Evolutionary conservation across 805 yeast genomes (phyloP), one percentile per base, ranked within the genome.

Genomic region (Metschnikowia lunata): DNA sequence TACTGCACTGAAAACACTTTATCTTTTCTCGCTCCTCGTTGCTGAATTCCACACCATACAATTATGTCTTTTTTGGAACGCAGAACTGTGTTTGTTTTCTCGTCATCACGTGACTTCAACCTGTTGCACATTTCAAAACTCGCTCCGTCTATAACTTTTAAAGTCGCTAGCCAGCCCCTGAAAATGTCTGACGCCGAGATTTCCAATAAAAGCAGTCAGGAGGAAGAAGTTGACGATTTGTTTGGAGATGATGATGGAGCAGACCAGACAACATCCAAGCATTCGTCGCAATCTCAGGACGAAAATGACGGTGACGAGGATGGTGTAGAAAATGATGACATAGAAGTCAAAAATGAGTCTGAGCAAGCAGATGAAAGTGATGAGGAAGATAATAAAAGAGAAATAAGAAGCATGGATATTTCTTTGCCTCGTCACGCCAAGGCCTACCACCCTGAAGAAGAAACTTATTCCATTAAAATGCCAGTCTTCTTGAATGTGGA

Each of bases 401-500:
- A 62, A 36, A 47, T 59, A 62, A 75, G 57, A 45, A 66, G 58
- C 43, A 71, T 58, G 49, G 67, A 64, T 13, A 52, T 71, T 29
- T 59, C 70, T 1, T 54, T 66, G 58, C 85, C 74, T 50, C 77
- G 76, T 60, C 82, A 78, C 56, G 73, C 81, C 2, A 61, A 68
- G 1, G 59, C 69, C 1, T 60, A 59, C 41, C 59, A 57, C 42
- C 60, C 54, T 49, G 75, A 57, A 59, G 65, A 46, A 34, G 70
- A 57, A 52, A 74, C 54, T 59, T 72, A 60, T 65, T 67, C 58
- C 49, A 78, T 85, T 40, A 83, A 85, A 49, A 67, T 90, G 48
- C 99, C 99, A 2, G 82, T 88, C 15, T 91, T 87, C 57, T 66
- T 93, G 46, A 80, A 79, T 42, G 80, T 90, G 30, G 95, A 89